Percentiles rank a stretch among this genome's conserved stretches.
Evolutionary conservation across 73 alveolate species (phyloP).

Genomic region (Durusdinium trenchii): DNA sequence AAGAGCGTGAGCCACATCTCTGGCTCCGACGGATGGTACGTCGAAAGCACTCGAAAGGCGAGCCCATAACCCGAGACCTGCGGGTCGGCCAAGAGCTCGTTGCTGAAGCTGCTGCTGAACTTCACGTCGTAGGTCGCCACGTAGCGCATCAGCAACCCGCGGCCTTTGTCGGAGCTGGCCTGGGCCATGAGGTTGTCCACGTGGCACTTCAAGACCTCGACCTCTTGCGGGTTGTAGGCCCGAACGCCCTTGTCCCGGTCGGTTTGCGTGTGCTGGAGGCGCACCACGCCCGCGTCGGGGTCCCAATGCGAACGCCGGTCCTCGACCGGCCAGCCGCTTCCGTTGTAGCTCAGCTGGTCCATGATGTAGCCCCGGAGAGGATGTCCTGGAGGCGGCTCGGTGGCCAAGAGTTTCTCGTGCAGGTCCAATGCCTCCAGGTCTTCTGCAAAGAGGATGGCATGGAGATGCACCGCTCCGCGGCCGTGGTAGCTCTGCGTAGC

Average conservation of each 20-base stretch:
- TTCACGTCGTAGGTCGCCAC: background rate
- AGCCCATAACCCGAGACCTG: constrained; percentile 23
- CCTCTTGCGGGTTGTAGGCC: constrained; percentile 9
- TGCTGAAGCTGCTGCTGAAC: background rate
- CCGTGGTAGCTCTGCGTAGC: constrained; percentile 54
- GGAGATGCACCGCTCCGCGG: constrained; percentile 51
- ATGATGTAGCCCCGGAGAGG: constrained; percentile 38
- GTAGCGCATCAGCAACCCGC: constrained; percentile 41
- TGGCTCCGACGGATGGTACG: constrained; percentile 12
- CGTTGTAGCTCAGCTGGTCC: constrained; percentile 54
- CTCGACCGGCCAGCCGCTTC: constrained; percentile 74
- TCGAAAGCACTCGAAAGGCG: constrained; percentile 18
- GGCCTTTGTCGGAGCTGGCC: background rate
- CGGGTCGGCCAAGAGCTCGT: background rate
- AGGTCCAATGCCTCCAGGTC: background rate
- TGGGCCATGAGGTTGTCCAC: constrained; percentile 15
- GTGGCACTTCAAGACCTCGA: constrained; percentile 25
- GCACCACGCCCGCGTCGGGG: background rate
- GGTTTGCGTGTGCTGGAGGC: background rate
- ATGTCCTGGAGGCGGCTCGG: background rate
- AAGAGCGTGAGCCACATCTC: constrained; percentile 48
- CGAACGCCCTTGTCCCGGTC: constrained; percentile 27
- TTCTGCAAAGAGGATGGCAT: constrained; percentile 46
- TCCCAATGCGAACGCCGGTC: background rate
- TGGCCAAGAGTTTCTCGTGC: background rate